phyloP scores from a whole-genome alignment of 192 early-diverging fungal species.

The Thoreauomyces humboldtii region DNA sequence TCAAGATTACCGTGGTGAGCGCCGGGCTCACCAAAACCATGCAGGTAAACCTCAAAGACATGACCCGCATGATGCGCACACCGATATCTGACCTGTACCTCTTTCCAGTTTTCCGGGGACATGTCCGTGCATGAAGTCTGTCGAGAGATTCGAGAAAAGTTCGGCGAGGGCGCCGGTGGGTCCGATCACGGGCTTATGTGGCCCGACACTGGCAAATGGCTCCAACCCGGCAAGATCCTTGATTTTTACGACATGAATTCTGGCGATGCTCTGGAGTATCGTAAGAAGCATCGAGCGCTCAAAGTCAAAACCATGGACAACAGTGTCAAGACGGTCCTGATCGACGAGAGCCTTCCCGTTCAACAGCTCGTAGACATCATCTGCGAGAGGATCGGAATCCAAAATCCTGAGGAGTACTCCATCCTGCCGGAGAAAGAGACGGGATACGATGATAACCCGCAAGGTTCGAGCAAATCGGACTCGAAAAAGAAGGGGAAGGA shows the following conservation, averaged over 20 bases:
- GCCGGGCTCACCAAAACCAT: slow-evolving; percentile 40
- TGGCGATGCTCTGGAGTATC: slow-evolving; percentile 54
- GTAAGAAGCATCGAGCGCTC: slow-evolving; percentile 56
- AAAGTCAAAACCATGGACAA: slow-evolving; percentile 54
- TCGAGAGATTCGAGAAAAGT: slow-evolving; percentile 56
- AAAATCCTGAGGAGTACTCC: slow-evolving; percentile 61
- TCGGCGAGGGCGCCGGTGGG: slow-evolving; percentile 48
- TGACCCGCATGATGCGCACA: too few relatives aligned
- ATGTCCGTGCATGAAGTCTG: slow-evolving; percentile 55
- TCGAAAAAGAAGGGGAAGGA: slow-evolving; percentile 1
- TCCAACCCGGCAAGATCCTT: slow-evolving; percentile 46
- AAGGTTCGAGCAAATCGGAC: background rate
- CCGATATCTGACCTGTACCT: background rate
- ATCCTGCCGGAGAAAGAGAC: slow-evolving; percentile 32
- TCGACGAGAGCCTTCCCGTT: slow-evolving; percentile 51
- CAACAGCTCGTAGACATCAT: slow-evolving; percentile 43
- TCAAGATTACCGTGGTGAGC: slow-evolving; percentile 39
- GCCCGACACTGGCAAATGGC: slow-evolving; percentile 56
- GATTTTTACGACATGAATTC: slow-evolving; percentile 59
- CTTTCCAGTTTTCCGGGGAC: slow-evolving; percentile 38
- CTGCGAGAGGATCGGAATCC: slow-evolving; percentile 55
- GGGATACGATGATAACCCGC: background rate
- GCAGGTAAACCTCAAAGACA: too few relatives aligned
- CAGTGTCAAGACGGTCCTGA: slow-evolving; percentile 51
- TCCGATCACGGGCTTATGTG: slow-evolving; percentile 52